Base-by-base conservation (phyloP, 257 asterid genomes). In the Leptodermis oblonga region DNA sequence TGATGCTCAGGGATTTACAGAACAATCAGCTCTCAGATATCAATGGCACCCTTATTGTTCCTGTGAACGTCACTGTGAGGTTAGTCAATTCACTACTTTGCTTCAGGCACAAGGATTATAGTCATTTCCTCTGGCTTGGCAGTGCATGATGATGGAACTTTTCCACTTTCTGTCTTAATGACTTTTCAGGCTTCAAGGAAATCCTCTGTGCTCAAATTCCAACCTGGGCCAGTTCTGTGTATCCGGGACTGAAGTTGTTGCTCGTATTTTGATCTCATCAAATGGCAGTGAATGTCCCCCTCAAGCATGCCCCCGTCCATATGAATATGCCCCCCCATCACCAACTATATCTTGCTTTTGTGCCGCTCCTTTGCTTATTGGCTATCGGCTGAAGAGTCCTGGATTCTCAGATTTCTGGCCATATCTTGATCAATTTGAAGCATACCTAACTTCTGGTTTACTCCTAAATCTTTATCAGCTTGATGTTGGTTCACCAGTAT, bases 331-430 rank as follows among this genome's bases (percentile, higher is more conserved):
- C 55, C 86, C 95, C 31, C 67, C 86, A 62, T 73, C 86, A 78
- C 84, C 92, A 33, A 8, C 34, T 70, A 18, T 94, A n/a, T n/a
- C n/a, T n/a, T n/a, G 99, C 81, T 77, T 86, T 76, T 94, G 99
- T 78, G 89, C 92, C 63, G 92, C 76, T 56, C 99, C 99, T 18
- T 71, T 94, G 43, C 80, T 75, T 70, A 82, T 94, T 68, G 96
- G 96, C 66, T 94, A 87, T 73, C 87, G 99, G 73, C 75, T 94
- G 73, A 94, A 94, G 80, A 91, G 98, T 80, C 99, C 98, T 36
- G 97, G 96, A 30, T 86, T 94, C 77, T 80, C 77, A 1, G 90
- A 91, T 82, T 91, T 87, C 76, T 62, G 41, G 31, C 88, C 98
- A 33, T 94, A 91, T 56, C 41, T 69, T 18, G 7, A 81, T 71